Evolutionary conservation across 2,329 filamentous ascomycete genomes (phyloP), one percentile per base, ranked within the genome.

Genomic region (Venturia effusa): DNA sequence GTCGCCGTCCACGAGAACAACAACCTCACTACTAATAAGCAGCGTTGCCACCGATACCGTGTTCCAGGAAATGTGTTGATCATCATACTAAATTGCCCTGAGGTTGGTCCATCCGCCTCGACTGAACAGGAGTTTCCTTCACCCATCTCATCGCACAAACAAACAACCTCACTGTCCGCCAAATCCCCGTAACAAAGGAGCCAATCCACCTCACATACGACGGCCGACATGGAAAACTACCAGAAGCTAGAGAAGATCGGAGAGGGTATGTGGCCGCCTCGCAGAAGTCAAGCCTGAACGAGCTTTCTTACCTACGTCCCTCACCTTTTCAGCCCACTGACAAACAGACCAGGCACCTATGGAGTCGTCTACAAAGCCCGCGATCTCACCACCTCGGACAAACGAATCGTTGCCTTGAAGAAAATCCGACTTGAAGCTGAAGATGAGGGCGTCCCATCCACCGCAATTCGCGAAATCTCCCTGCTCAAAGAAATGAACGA

Each of bases 171-270:
- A 51, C 45, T 24, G 45, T 24, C 45, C 45, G 45, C 45, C 45
- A 51, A 24, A 27, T 27, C 27, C 45, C 22, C 45, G 15, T 51
- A 17, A 51, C 22, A 51, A 27, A 51, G 22, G 27, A 27, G 5
- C 2, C 43, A 34, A 34, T 13, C 24, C 15, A 30, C 3, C 30
- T 17, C 30, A 27, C 13, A 32, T 55, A 55, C 30, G 24, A 55
- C 48, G 24, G 32, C 57, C 59, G 62, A 15, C 59, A 96, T 96
- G 92, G 91, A 96, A 77, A 95, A 96, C 79, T 96, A 96, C 77
- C 90, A 96, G 79, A 95, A 95, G 80, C 84, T 96, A 72, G 92
- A 96, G 80, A 96, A 96, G 82, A 92, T 96, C 72, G 92, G 92
- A 77, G 92, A 96, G 84, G 92, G 92, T 94, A 79, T 71, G 69